Evolutionary conservation across 345 rosid species (phyloP), one percentile per base, ranked within the genome.

Genomic region (Lepidium sativum): DNA sequence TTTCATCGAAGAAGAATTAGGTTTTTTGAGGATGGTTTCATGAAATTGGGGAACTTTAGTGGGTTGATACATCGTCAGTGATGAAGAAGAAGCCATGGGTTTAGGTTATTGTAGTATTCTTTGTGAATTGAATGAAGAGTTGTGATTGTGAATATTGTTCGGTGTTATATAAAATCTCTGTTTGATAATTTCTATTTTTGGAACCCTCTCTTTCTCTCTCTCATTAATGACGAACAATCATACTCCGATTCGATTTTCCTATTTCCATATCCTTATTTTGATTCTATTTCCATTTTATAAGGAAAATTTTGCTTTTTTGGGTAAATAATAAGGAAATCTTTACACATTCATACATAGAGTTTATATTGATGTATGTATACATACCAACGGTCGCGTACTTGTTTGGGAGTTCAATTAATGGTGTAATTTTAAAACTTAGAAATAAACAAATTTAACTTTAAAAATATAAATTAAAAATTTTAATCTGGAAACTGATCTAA

Each of bases 41-140:
- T 42, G 40, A 40, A 7, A 23, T 16, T 8, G 54, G 3, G 58
- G 15, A 32, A 18, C 1, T 10, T 23, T 34, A 7, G 25, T 17
- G 3, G 51, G 3, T 29, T 52, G 42, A 23, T 43, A 54, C 15
- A 29, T 15, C 8, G 3, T 20, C 16, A 33, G 10, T 20, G 53
- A 13, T 10, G 53, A 59, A 41, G 54, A 48, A 29, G 45, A 67
- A 35, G 54, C 39, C 74, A 70, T 70, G 12, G 62, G 21, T 20
- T 61, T 23, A 21, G 25, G 27, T 54, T 43, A 17, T 6, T 41
- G 31, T 16, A 31, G 25, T 9, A 56, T 20, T 42, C 34, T 57
- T 11, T 58, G 6, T 51, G 39, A 60, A 51, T 42, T 33, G 54
- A 69, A 60, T 60, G 35, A 60, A 49, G 53, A 51, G 54, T 17